Percentiles rank a stretch among this genome's conserved stretches.
Evolutionary conservation across 345 rosid genomes (phyloP).

Genomic region (Ceriops tagal): DNA sequence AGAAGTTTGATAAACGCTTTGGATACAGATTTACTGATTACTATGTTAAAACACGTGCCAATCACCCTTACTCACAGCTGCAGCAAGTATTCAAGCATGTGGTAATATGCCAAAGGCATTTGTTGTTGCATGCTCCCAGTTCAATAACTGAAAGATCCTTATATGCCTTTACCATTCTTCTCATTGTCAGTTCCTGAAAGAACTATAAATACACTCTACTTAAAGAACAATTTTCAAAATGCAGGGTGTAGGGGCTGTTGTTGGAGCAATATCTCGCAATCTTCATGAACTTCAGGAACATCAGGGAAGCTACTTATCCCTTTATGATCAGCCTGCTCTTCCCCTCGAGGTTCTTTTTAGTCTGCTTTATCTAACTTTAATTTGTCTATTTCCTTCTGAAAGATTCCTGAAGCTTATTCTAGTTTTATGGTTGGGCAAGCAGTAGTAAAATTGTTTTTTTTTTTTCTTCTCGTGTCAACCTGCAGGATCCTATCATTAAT

Average conservation of each 20-base stretch:
- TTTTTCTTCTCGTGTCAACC: conserved; percentile 8
- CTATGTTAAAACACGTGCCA: conserved; percentile 91
- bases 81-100: conserved; percentile 99
- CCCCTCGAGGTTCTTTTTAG: conserved; percentile 64
- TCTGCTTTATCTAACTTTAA: conserved; percentile 5
- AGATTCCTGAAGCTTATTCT: too few species aligned
- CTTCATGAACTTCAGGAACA: conserved; percentile 96
- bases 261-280: conserved; percentile 96
- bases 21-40: conserved; percentile 87
- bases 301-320: conserved; percentile 91
- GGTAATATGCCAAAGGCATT: conserved; percentile 48
- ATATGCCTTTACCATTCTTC: neutral
- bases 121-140: conserved; percentile 13
- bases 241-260: conserved; percentile 97
- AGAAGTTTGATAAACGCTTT: conserved; percentile 95
- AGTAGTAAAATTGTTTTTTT: too few species aligned
- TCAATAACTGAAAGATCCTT: conserved; percentile 3
- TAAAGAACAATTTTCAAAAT: conserved; percentile 12
- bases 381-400: neutral
- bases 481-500: conserved; percentile 87
- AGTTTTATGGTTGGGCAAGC: conserved; percentile 5
- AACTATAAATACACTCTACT: neutral
- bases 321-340: conserved; percentile 86
- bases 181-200: neutral
- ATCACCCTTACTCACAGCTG: conserved; percentile 98